Evolutionary conservation across 768 basidiomycete species (phyloP).

Genomic region (Lyophyllum shimeji): DNA sequence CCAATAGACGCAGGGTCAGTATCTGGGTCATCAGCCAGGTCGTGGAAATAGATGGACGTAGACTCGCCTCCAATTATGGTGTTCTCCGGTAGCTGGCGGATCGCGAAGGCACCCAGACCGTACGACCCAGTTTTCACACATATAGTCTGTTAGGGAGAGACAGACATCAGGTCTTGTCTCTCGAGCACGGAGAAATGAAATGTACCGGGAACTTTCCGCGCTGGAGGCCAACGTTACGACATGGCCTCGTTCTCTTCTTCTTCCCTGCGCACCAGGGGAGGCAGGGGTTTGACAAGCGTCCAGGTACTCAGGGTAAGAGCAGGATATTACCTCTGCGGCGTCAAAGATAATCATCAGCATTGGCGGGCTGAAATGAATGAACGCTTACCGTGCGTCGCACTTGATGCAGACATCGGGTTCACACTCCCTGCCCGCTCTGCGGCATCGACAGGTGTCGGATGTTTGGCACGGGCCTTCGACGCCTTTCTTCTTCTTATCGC

Average conservation of each 20-base stretch:
- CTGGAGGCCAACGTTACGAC: constrained; percentile 20
- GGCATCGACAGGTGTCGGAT: constrained; percentile 35
- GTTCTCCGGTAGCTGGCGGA: constrained; percentile 5
- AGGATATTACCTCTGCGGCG: constrained; percentile 13
- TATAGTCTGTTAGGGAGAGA: constrained; percentile 25
- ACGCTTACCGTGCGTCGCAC: constrained; percentile 42
- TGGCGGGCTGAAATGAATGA: neutral
- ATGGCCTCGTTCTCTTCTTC: constrained; percentile 5
- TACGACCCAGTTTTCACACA: constrained; percentile 31
- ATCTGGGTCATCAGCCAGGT: neutral
- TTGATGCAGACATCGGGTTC: constrained; percentile 48
- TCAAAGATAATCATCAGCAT: neutral
- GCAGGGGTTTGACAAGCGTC: neutral
- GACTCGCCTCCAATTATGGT: constrained; percentile 25
- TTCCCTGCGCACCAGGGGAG: constrained; percentile 13
- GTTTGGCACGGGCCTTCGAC: constrained; percentile 19
- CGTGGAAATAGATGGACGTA: neutral
- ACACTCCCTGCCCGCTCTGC: constrained; percentile 39
- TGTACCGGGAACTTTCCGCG: constrained; percentile 19
- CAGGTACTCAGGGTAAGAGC: neutral
- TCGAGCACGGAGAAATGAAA: neutral
- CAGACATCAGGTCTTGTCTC: neutral
- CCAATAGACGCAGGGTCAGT: neutral
- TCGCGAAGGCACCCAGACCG: constrained; percentile 50
- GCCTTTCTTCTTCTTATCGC: constrained; percentile 18